phyloP scores from a whole-genome alignment of 2,329 filamentous ascomycete genomes.

The Raffaelea albimanens region DNA sequence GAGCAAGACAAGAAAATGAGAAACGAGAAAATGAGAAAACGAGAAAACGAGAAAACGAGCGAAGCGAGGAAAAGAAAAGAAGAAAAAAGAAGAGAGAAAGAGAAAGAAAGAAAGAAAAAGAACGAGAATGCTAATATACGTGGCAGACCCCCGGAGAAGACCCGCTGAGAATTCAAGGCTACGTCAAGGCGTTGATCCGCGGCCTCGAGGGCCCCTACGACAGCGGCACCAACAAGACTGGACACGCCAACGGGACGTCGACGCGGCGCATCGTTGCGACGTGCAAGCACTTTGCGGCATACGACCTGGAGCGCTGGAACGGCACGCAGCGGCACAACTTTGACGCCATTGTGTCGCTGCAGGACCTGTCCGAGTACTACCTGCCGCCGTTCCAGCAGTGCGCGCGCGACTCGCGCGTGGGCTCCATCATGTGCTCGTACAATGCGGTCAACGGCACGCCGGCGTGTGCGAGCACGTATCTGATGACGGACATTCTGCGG shows the following conservation, averaged over 20 bases:
- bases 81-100: too few species aligned
- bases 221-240: too few species aligned
- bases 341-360: conserved; percentile 36
- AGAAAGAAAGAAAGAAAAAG: too few species aligned
- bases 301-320: conserved; percentile 38
- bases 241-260: background rate
- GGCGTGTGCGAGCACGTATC: conserved; percentile 51
- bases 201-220: conserved; percentile 15
- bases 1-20: too few species aligned
- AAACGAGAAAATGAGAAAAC: too few species aligned
- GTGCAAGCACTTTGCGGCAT: conserved; percentile 51
- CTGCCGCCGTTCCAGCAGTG: conserved; percentile 57
- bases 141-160: conserved; percentile 21
- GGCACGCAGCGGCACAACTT: conserved; percentile 31
- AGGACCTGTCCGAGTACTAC: conserved; percentile 61
- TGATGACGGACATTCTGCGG: conserved; percentile 53
- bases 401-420: conserved; percentile 44
- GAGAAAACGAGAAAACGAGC: too few species aligned
- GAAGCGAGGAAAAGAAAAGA: too few species aligned
- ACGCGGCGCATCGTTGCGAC: conserved; percentile 24
- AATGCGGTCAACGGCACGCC: conserved; percentile 55
- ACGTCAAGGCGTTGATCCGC: conserved; percentile 14
- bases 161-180: conserved; percentile 12
- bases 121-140: too few species aligned
- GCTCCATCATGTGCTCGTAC: conserved; percentile 54